Evolutionary conservation across 2,329 filamentous ascomycete genomes (phyloP), one percentile per base, ranked within the genome.

Genomic region (Fusarium marasasianum): DNA sequence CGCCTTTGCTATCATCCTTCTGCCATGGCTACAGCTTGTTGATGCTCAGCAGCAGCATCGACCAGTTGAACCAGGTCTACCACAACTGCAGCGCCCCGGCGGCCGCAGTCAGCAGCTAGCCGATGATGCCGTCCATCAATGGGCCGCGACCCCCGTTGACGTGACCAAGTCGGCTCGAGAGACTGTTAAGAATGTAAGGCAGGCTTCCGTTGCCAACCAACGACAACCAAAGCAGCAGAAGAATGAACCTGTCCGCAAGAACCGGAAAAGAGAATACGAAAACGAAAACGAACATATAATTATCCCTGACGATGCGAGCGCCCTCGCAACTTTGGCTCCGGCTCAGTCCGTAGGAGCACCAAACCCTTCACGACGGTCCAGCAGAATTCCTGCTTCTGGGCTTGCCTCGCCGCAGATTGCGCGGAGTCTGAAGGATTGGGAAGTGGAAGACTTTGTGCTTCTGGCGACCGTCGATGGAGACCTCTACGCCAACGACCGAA

Each of bases 381-480:
- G 87, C 82, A 90, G 89, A 85, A 89, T 88, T 81, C 84, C 83
- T 75, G 82, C 88, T 83, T 87, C 88, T 83, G 91, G 91, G 79
- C 87, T 93, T 84, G 90, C 92, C 87, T 92, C 93, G 93, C 93
- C 92, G 92, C 92, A 94, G 83, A 88, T 89, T 93, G 96, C 95
- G 95, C 95, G 96, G 91, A 97, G 93, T 89, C 89, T 98, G 90
- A 93, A 95, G 90, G 96, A 98, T 87, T 98, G 96, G 96, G 94
- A 98, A 93, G 95, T 98, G 86, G 96, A 98, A 94, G 95, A 98
- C 88, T 97, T 98, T 90, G 94, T 98, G 87, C 94, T 99, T 88
- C 89, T 99, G 93, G 96, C 96, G 94, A 98, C 96, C 90, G 94
- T 98, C 91, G 95, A 98, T 88, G 96, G 96, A 88, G 94, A 94